Evolutionary conservation across 768 basidiomycete species (phyloP), one percentile per base, ranked within the genome.

Genomic region (Trametes elegans): DNA sequence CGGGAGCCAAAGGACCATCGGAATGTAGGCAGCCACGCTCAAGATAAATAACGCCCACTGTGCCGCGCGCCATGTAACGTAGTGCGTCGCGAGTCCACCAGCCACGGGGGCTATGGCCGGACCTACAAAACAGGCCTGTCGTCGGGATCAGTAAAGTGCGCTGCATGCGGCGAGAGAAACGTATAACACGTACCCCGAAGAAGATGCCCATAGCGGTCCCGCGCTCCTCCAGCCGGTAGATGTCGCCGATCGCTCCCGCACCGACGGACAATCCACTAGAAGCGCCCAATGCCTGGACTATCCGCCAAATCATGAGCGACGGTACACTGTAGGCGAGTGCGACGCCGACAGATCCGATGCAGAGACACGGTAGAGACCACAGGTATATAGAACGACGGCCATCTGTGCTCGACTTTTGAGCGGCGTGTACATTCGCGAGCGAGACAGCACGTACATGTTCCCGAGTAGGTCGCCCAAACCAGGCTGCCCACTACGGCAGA

Each of bases 271-370:
- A 63, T 2, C 75, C 81, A 10, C 79, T 79, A 6, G 83, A 78
- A 5, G 81, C 74, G n/a, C 88, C 88, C 35, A 85, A 73, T 0
- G 83, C 82, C 64, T 90, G 88, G 0, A 88, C 59, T 36, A 85
- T 77, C 6, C 89, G 75, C 72, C 81, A 85, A 14, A 79, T 68
- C 60, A 91, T 74, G 5, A 92, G 70, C 16, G 71, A 62, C 1
- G 70, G 69, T 7, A 84, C 67, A 31, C 63, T 74, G 0, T 62
- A 60, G 0, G 85, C 75, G 0, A 71, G 53, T 0, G 82, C 80
- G 0, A 87, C 83, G 0, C 84, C 87, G 1, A 87, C 62, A 7
- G 85, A 85, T 0, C 79, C 84, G 0, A 84, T 48, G 28, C 78
- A 73, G 32, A 83, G 74, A 27, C 88, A 69, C 0, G 88, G 87